These are phyloP conservation scores for Monilinia polystroma DNA, from an alignment of 2,329 filamentous ascomycete genomes.

Conservation along the genomic window DNA sequence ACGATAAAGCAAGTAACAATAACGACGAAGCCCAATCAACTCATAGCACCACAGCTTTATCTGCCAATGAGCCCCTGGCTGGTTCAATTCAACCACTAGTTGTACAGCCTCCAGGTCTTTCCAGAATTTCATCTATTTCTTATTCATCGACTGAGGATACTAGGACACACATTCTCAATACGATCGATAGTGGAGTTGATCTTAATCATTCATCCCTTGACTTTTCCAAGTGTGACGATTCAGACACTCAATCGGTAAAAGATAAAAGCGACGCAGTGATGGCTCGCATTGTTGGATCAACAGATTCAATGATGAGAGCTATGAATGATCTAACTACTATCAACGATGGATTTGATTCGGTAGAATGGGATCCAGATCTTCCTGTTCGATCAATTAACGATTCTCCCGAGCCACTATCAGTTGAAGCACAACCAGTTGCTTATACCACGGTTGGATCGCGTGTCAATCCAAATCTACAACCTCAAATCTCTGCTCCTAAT, in stretches of 20 bases:
- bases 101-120: constrained; percentile 4
- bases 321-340: neutral
- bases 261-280: constrained; percentile 23
- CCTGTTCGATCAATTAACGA: constrained; percentile 30
- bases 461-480: constrained; percentile 37
- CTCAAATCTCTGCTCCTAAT: constrained; percentile 39
- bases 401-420: constrained; percentile 37
- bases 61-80: too few species aligned
- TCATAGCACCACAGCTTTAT: neutral
- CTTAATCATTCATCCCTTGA: constrained; percentile 8
- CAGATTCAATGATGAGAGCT: neutral
- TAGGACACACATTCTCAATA: neutral
- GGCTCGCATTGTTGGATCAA: constrained; percentile 18
- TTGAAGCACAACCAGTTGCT: constrained; percentile 36
- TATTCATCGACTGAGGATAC: neutral
- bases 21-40: neutral
- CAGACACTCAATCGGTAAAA: constrained; percentile 22
- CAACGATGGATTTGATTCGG: constrained; percentile 37
- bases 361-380: constrained; percentile 39
- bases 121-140: constrained; percentile 2
- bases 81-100: neutral
- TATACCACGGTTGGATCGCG: constrained; percentile 42
- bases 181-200: constrained; percentile 15
- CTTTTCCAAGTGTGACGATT: constrained; percentile 15
- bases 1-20: neutral